Evolutionary conservation across 2,329 filamentous ascomycete genomes (phyloP).

Genomic region (Scytalidium sp.): DNA sequence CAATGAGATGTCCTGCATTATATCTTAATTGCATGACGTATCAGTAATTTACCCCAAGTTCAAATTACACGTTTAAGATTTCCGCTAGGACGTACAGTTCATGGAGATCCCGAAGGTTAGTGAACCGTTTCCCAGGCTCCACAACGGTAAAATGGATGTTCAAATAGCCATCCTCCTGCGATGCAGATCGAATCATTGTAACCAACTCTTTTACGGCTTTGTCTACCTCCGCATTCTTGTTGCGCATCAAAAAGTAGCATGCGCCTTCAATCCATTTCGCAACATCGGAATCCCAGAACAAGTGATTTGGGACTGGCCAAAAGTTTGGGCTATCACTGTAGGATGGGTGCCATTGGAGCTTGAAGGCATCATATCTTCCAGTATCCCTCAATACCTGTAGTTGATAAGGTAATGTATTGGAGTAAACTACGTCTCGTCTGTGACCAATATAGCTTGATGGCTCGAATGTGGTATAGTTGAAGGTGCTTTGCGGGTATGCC

Average conservation of each 20-base stretch:
- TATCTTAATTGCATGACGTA: slow-evolving; percentile 36
- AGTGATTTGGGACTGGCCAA: slow-evolving; percentile 55
- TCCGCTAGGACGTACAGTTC: slow-evolving; percentile 44
- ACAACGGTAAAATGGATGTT: slow-evolving; percentile 62
- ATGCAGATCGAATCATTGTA: slow-evolving; percentile 52
- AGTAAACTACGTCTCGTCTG: slow-evolving; percentile 38
- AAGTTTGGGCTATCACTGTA: slow-evolving; percentile 47
- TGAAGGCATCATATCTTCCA: slow-evolving; percentile 56
- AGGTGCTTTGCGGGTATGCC: slow-evolving; percentile 40
- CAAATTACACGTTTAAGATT: slow-evolving; percentile 1
- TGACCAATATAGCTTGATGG: slow-evolving; percentile 30
- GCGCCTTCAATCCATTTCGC: slow-evolving; percentile 63
- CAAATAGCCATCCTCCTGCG: slow-evolving; percentile 59
- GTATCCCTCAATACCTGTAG: slow-evolving; percentile 50
- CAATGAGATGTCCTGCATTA: slow-evolving; percentile 60
- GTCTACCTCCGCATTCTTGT: slow-evolving; percentile 43
- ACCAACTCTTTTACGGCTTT: slow-evolving; percentile 53
- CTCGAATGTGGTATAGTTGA: slow-evolving; percentile 30
- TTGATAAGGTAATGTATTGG: slow-evolving; percentile 46
- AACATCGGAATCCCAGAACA: slow-evolving; percentile 58
- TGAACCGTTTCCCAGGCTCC: slow-evolving; percentile 51
- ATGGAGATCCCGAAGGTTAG: slow-evolving; percentile 59
- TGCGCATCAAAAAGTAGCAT: slow-evolving; percentile 49
- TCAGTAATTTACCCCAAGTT: not conserved
- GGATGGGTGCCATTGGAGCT: slow-evolving; percentile 51